Evolutionary conservation across 2,329 filamentous ascomycete species (phyloP).

Genomic region (Fusarium odoratissimum): DNA sequence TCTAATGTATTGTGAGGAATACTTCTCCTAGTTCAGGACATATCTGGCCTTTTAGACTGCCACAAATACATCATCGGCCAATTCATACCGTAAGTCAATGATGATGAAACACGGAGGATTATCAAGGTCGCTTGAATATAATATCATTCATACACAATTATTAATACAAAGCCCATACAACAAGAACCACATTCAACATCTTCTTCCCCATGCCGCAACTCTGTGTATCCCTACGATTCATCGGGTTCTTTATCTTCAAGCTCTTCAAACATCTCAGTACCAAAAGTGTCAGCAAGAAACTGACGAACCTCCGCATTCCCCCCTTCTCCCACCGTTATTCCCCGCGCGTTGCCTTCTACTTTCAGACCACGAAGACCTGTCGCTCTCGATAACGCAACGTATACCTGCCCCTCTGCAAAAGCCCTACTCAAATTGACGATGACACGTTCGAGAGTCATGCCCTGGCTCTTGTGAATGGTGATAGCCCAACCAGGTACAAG

Average conservation of each 20-base stretch:
- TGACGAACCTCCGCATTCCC: neutral
- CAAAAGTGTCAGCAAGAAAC: neutral
- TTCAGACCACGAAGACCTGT: slow-evolving; percentile 33
- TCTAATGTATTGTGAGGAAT: no score
- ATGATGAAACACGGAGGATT: no score
- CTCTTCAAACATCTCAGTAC: neutral
- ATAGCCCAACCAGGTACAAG: slow-evolving; percentile 71
- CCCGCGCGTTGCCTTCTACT: slow-evolving; percentile 8
- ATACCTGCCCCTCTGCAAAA: slow-evolving; percentile 70
- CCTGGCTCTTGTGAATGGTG: slow-evolving; percentile 72
- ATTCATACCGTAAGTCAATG: no score
- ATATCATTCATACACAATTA: neutral
- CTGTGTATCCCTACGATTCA: fast-evolving
- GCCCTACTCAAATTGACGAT: slow-evolving; percentile 63
- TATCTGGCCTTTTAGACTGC: no score
- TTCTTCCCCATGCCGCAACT: neutral
- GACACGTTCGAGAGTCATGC: slow-evolving; percentile 70
- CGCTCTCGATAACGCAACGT: slow-evolving; percentile 57
- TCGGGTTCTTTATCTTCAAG: fast-evolving
- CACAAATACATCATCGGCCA: no score
- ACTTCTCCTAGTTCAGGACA: no score
- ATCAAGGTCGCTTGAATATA: neutral
- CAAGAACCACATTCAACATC: neutral
- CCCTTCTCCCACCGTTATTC: neutral
- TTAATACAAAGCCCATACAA: neutral